phyloP scores from a whole-genome alignment of 164 flowering plant species.

The Liriodendron chinense region DNA sequence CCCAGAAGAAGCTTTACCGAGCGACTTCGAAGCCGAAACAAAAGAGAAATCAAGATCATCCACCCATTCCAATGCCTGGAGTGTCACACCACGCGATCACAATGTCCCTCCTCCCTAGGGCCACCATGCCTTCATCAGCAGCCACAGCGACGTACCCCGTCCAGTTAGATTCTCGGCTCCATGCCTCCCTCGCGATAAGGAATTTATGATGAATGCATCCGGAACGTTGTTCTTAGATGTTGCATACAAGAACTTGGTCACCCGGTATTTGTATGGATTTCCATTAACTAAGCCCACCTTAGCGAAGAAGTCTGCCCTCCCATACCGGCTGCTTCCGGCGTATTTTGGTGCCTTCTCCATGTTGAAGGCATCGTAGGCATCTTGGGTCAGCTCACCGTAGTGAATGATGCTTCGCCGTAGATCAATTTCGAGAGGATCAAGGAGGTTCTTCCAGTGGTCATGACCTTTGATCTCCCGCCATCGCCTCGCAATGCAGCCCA shows the following conservation, averaged over 20 bases:
- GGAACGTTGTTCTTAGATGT: constrained; percentile 33
- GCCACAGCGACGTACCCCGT: constrained; percentile 62
- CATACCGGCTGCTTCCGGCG: constrained; percentile 39
- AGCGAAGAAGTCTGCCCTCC: constrained; percentile 22
- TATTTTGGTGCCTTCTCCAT: constrained; percentile 27
- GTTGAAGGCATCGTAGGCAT: constrained; percentile 43
- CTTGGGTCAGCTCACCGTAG: constrained; percentile 44
- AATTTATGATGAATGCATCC: constrained; percentile 32
- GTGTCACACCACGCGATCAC: constrained; percentile 45
- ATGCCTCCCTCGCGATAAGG: constrained; percentile 40
- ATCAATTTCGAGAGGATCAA: constrained; percentile 57
- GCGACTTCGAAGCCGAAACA: constrained; percentile 28
- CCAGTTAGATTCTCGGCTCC: constrained; percentile 46
- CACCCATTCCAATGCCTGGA: constrained; percentile 34
- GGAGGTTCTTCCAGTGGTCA: constrained; percentile 44
- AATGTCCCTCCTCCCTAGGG: constrained; percentile 44
- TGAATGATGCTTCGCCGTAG: constrained; percentile 49
- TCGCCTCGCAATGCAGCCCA: constrained; percentile 21
- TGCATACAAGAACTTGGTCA: constrained; percentile 45
- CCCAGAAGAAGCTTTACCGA: no score
- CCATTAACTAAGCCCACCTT: constrained; percentile 26
- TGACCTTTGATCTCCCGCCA: constrained; percentile 55
- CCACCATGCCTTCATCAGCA: constrained; percentile 42
- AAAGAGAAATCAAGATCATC: constrained; percentile 31
- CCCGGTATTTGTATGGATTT: constrained; percentile 26